phyloP scores from a whole-genome alignment of 805 yeast genomes.

The Teunomyces gatunensis region DNA sequence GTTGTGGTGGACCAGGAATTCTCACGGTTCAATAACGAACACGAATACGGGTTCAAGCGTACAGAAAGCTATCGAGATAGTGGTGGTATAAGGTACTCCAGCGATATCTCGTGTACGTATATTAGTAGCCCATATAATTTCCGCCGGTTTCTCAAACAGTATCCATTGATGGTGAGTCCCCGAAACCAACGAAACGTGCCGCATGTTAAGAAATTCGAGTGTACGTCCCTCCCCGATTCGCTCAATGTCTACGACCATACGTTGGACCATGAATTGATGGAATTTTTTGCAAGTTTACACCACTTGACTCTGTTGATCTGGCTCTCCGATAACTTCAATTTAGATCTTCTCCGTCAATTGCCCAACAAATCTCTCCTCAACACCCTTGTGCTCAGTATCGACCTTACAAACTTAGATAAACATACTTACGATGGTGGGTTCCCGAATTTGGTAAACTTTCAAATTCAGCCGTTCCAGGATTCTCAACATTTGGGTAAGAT shows the following conservation, averaged over 20 bases:
- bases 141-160: slow-evolving; percentile 28
- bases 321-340: slow-evolving; percentile 29
- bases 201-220: slow-evolving; percentile 18
- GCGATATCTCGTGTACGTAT: slow-evolving; percentile 20
- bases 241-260: slow-evolving; percentile 34
- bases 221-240: slow-evolving; percentile 42
- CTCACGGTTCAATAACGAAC: slow-evolving; percentile 29
- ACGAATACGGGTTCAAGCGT: slow-evolving; percentile 16
- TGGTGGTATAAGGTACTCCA: background rate
- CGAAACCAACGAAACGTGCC: slow-evolving; percentile 12
- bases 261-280: slow-evolving; percentile 21
- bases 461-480: slow-evolving; percentile 32
- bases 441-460: slow-evolving; percentile 28
- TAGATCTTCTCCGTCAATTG: slow-evolving; percentile 25
- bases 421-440: slow-evolving; percentile 14
- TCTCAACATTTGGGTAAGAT: slow-evolving; percentile 22
- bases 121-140: slow-evolving; percentile 40
- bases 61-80: background rate
- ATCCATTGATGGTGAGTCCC: background rate
- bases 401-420: slow-evolving; percentile 21
- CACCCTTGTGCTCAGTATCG: slow-evolving; percentile 29
- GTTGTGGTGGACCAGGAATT: slow-evolving; percentile 38
- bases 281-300: slow-evolving; percentile 23
- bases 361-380: slow-evolving; percentile 26
- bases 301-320: slow-evolving; percentile 30